Percentiles rank a stretch among this genome's conserved stretches.
Evolutionary conservation across 208 protist genomes (phyloP).

Genomic region (Jaenimonas drosophilae): DNA sequence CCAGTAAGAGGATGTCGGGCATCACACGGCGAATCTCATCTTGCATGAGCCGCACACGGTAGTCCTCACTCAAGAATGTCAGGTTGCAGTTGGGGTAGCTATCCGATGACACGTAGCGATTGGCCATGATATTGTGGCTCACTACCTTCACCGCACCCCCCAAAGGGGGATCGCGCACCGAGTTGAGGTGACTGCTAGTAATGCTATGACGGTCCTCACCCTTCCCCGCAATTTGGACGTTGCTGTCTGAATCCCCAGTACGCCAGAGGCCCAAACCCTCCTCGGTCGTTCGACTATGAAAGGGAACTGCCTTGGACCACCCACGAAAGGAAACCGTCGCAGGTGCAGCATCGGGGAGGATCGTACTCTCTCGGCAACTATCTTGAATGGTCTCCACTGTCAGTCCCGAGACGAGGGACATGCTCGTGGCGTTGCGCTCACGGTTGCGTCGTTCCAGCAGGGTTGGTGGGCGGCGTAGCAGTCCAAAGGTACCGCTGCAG

Average conservation of each 20-base stretch:
- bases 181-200: no score
- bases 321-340: slow-evolving; percentile 24
- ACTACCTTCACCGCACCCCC: slow-evolving; percentile 38
- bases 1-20: slow-evolving; percentile 57
- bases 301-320: slow-evolving; percentile 27
- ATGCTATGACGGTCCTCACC: no score
- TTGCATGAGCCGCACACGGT: slow-evolving; percentile 51
- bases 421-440: slow-evolving; percentile 33
- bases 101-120: slow-evolving; percentile 57
- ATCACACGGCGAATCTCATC: slow-evolving; percentile 33
- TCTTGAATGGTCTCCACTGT: slow-evolving; percentile 63
- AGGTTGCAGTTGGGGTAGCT: slow-evolving; percentile 57
- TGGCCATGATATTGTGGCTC: slow-evolving; percentile 77
- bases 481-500: no score
- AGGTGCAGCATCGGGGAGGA: slow-evolving; percentile 3
- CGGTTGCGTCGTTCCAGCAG: slow-evolving; percentile 61
- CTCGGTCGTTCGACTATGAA: no score
- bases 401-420: slow-evolving; percentile 45
- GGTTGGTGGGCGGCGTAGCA: no score
- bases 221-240: not conserved
- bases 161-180: no score
- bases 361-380: slow-evolving; percentile 17
- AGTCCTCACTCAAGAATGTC: slow-evolving; percentile 58
- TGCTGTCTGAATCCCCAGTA: not conserved
- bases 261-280: no score